Percentiles rank a stretch among this genome's conserved stretches.
Conservation (phyloP, 1,139 yeast genomes). For the Geotrichum reessii region DNA sequence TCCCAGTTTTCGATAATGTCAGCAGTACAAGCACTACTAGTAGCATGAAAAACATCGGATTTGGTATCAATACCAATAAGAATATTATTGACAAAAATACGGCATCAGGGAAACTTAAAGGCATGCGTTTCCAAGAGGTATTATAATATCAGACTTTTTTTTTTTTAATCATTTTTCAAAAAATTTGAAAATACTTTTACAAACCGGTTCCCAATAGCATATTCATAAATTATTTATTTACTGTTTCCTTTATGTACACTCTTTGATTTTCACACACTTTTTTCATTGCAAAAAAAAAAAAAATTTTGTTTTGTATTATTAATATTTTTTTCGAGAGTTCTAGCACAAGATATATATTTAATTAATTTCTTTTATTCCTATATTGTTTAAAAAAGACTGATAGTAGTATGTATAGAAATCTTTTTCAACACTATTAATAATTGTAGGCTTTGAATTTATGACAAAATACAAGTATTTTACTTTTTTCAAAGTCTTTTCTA, state of each 20-base stretch:
- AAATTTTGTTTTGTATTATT: neutral
- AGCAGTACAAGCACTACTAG: neutral
- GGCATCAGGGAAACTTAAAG: neutral
- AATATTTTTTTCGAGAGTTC: neutral
- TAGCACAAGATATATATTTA: no score
- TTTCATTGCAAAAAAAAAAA: no score
- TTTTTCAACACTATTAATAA: neutral
- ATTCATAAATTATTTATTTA: neutral
- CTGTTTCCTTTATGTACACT: neutral
- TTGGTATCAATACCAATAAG: neutral
- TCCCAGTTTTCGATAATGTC: conserved; percentile 13
- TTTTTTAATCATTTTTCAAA: neutral
- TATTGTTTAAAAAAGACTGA: neutral
- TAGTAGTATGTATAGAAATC: no score
- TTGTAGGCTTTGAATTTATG: neutral
- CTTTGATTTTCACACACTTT: neutral
- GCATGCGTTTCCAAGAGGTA: conserved; percentile 13
- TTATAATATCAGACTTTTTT: neutral
- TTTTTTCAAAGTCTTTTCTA: no score
- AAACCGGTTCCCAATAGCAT: neutral
- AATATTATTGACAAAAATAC: neutral
- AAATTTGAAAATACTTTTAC: no score
- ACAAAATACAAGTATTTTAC: no score
- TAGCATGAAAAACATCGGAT: neutral
- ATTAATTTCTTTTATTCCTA: no score